Evolutionary conservation across 2,329 filamentous ascomycete species (phyloP), one percentile per base, ranked within the genome.

Genomic region (Sclerotiophoma versabilis): DNA sequence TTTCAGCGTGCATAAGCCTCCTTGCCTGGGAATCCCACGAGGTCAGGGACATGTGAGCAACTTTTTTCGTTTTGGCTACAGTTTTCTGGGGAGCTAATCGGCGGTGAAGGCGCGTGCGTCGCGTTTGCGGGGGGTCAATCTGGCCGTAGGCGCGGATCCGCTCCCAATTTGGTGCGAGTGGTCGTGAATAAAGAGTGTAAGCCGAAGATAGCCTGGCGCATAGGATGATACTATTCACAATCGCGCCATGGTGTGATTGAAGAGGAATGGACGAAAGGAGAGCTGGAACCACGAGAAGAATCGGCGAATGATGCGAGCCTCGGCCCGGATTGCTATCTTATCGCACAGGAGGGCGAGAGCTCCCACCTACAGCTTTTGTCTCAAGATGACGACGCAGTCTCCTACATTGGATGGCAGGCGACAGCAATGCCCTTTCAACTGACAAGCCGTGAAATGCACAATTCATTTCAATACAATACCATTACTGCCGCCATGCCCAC

Each of bases 141-240:
- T 49, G 51, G 45, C 51, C 45, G 51, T 46, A 49, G 51, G 51
- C 51, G 45, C 51, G 29, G 38, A 39, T 26, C 20, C 39, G 34
- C 45, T 41, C 17, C 19, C 29, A 20, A 42, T 36, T 36, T 26
- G 32, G 39, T 45, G 27, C 39, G 22, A 54, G 22, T 26, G 36
- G 15, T n/a, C 26, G 9, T 17, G 22, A 29, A 27, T 41, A 25
- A n/a, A 49, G 36, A 52, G 33, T 39, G 49, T 68, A 67, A 71
- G 69, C 69, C 68, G 68, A 68, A 63, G 64, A 57, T 71, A 70
- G 62, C 69, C 68, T 62, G 50, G 45, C 33, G 48, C 49, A 48
- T 26, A 57, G 49, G 33, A 25, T 29, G 26, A 44, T 27, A 30
- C 43, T 39, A 41, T 56, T 41, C 36, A 53, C 15, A 44, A 50